These are phyloP conservation scores for Suhomyces bribrorum DNA, from an alignment of 1,139 yeast species.

Conservation along the genomic window DNA sequence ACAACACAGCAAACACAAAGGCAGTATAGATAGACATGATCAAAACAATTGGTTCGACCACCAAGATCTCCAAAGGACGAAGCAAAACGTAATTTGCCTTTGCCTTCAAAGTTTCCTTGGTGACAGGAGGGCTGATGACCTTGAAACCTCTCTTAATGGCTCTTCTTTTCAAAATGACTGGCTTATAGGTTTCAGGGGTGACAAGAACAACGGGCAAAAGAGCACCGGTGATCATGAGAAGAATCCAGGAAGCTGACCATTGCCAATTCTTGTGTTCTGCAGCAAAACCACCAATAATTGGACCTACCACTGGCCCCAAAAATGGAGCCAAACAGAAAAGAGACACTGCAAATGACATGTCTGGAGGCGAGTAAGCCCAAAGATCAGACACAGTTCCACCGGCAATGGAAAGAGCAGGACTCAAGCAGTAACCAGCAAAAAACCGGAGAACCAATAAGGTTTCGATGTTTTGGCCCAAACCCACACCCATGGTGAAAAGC, in stretches of 20 bases:
- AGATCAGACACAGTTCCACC: constrained; percentile 84
- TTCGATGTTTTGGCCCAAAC: constrained; percentile 57
- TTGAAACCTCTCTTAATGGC: constrained; percentile 60
- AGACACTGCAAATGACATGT: constrained; percentile 69
- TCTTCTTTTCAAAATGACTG: constrained; percentile 55
- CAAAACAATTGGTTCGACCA: constrained; percentile 68
- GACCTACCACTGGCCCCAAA: constrained; percentile 82
- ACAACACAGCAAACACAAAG: constrained; percentile 71
- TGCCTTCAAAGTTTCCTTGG: constrained; percentile 20
- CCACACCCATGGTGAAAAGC: constrained; percentile 78
- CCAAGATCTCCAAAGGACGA: constrained; percentile 65
- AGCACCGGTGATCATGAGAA: constrained; percentile 70
- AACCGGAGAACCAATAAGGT: constrained; percentile 69
- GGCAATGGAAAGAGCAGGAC: constrained; percentile 85
- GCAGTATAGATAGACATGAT: constrained; percentile 68
- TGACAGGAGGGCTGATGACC: constrained; percentile 34
- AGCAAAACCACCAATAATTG: constrained; percentile 79
- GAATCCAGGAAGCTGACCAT: constrained; percentile 76
- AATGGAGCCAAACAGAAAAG: constrained; percentile 70
- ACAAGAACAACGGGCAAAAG: constrained; percentile 56
- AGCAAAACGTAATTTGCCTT: constrained; percentile 50
- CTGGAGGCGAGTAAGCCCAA: constrained; percentile 56
- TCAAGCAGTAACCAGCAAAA: constrained; percentile 75
- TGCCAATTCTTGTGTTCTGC: constrained; percentile 69
- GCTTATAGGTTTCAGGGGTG: constrained; percentile 73